Percentiles rank a stretch among this genome's conserved stretches.
These are phyloP conservation scores for Tricholoma saponaceum DNA, from an alignment of 768 basidiomycete genomes.

Conservation along the genomic window DNA sequence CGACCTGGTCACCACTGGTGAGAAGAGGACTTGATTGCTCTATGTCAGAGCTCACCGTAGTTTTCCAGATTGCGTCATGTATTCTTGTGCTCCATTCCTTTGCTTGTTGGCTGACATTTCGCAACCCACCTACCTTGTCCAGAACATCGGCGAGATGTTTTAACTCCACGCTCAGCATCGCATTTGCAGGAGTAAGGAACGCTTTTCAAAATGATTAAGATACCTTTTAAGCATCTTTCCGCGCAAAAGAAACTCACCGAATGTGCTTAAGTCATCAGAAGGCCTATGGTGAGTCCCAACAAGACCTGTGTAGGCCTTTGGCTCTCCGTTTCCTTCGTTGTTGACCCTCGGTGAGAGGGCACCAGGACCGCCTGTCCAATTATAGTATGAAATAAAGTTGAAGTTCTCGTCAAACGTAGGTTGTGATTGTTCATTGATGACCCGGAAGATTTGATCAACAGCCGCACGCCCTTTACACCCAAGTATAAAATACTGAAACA, in stretches of 20 bases:
- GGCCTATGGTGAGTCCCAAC: constrained; percentile 77
- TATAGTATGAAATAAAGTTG: constrained; percentile 74
- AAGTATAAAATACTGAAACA: neutral
- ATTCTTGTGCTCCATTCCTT: constrained; percentile 56
- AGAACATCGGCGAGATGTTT: constrained; percentile 56
- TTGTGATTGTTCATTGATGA: constrained; percentile 76
- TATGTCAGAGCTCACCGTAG: constrained; percentile 39
- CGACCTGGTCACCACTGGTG: constrained; percentile 38
- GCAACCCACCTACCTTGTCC: constrained; percentile 41
- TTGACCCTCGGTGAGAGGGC: constrained; percentile 59
- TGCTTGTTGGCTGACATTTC: constrained; percentile 51
- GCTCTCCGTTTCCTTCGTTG: constrained; percentile 73
- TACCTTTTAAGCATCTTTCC: neutral
- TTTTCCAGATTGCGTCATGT: constrained; percentile 55
- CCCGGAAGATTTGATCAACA: constrained; percentile 68
- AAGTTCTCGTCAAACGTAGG: constrained; percentile 64
- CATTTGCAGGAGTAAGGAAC: constrained; percentile 76
- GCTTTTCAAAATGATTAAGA: constrained; percentile 33
- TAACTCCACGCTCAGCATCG: constrained; percentile 77
- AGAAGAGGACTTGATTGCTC: neutral
- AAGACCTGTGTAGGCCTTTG: constrained; percentile 68
- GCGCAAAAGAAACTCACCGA: constrained; percentile 37
- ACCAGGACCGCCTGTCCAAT: constrained; percentile 73
- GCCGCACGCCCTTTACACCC: constrained; percentile 54
- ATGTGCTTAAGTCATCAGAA: constrained; percentile 69